Percentiles rank a stretch among this genome's conserved stretches.
phyloP scores from a whole-genome alignment of 805 yeast genomes.

The Candida piceae region DNA sequence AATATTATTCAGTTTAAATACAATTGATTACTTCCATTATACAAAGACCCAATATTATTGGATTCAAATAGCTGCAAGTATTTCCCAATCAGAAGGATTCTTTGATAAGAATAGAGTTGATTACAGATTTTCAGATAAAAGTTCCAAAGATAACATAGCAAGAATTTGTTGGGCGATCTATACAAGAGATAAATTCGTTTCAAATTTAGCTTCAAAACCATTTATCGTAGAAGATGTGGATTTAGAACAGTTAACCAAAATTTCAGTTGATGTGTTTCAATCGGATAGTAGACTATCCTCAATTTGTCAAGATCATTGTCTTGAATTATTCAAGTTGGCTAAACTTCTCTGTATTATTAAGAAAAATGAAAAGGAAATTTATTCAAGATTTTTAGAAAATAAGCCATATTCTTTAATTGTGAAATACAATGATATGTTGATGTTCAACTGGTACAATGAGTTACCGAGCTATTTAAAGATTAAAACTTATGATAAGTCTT shows the following conservation, averaged over 20 bases:
- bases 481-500: neutral
- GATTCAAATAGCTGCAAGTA: constrained; percentile 7
- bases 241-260: neutral
- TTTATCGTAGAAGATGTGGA: constrained; percentile 1
- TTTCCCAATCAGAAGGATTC: constrained; percentile 6
- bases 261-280: constrained; percentile 2
- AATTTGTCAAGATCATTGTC: neutral
- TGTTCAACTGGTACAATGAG: constrained; percentile 8
- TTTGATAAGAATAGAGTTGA: constrained; percentile 1
- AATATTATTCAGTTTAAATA: constrained; percentile 3
- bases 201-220: constrained; percentile 6
- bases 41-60: constrained; percentile 7
- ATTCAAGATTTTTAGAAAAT: neutral
- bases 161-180: constrained; percentile 7
- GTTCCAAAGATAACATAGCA: constrained; percentile 4
- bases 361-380: constrained; percentile 2
- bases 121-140: neutral
- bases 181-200: constrained; percentile 5
- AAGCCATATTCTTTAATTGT: constrained; percentile 2
- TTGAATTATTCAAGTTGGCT: constrained; percentile 6
- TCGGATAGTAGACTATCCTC: constrained; percentile 4
- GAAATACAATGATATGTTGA: constrained; percentile 6
- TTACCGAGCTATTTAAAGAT: constrained; percentile 6
- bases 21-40: constrained; percentile 4
- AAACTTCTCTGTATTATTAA: constrained; percentile 3